These are phyloP conservation scores for Hsuehochloa calcarea DNA, from an alignment of 176 grass and related monocot genomes.

Conservation along the genomic window DNA sequence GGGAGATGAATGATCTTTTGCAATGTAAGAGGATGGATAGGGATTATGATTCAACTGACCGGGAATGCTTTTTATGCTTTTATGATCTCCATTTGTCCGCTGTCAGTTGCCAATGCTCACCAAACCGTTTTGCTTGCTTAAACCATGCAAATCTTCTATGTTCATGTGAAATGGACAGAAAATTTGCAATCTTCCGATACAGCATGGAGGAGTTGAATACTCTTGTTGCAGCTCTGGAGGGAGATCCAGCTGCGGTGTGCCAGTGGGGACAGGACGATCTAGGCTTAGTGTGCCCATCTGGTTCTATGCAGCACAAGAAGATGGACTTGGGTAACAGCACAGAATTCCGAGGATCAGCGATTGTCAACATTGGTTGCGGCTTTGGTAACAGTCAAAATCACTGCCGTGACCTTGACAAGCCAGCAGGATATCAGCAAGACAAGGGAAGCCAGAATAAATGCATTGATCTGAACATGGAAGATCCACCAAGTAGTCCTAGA, in stretches of 20 bases:
- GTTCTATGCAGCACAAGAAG: conserved; percentile 27
- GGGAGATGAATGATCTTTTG: conserved; percentile 29
- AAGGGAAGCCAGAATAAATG: conserved; percentile 14
- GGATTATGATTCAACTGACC: conserved; percentile 72
- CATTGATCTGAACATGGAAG: conserved; percentile 49
- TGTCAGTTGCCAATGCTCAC: conserved; percentile 70
- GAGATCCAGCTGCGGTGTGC: conserved; percentile 46
- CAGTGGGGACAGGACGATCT: conserved; percentile 39
- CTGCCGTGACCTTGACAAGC: conserved; percentile 28
- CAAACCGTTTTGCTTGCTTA: conserved; percentile 71
- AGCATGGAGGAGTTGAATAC: conserved; percentile 61
- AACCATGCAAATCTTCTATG: conserved; percentile 68
- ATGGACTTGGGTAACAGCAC: conserved; percentile 22
- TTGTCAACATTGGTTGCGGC: conserved; percentile 8
- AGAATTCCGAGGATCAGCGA: background rate
- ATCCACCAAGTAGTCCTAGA: conserved; percentile 21
- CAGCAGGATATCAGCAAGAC: background rate
- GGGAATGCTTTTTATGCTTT: conserved; percentile 86
- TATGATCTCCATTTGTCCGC: conserved; percentile 92
- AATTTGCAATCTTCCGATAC: conserved; percentile 48
- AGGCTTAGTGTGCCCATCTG: conserved; percentile 33
- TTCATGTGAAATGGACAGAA: conserved; percentile 61
- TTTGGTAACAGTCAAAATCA: conserved; percentile 9
- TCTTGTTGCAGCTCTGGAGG: conserved; percentile 74
- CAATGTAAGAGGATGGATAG: conserved; percentile 55